Conservation (phyloP, 805 yeast genomes). For the Nakazawaea ishiwadae region DNA sequence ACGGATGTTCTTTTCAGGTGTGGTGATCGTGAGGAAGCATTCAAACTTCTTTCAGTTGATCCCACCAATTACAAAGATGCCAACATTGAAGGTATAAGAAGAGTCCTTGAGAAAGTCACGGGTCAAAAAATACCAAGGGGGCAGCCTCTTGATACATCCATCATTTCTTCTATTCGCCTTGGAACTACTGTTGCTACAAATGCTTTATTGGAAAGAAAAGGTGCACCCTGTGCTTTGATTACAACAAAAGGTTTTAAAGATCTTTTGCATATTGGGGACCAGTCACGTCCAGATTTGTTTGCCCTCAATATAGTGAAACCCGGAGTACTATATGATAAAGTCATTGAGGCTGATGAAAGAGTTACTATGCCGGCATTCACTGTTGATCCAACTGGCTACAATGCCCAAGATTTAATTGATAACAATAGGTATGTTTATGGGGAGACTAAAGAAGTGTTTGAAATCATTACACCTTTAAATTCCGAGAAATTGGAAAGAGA, state of each 20-base stretch:
- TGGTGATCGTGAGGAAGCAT: conserved; percentile 34
- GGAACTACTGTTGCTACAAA: conserved; percentile 44
- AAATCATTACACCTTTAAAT: conserved; percentile 26
- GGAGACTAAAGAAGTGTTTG: conserved; percentile 28
- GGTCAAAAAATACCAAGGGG: conserved; percentile 23
- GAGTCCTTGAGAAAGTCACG: conserved; percentile 29
- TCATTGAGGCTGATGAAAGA: conserved; percentile 39
- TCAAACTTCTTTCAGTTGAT: conserved; percentile 37
- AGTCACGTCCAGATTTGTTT: conserved; percentile 40
- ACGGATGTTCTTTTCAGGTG: conserved; percentile 39
- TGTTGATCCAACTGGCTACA: conserved; percentile 37
- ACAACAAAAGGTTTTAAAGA: conserved; percentile 43
- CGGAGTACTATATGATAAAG: conserved; percentile 34
- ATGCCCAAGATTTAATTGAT: conserved; percentile 23
- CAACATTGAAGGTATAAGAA: conserved; percentile 40
- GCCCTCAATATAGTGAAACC: conserved; percentile 38
- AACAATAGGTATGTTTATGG: conserved; percentile 24
- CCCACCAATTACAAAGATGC: conserved; percentile 37
- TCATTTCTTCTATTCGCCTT: conserved; percentile 32
- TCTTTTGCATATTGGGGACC: conserved; percentile 39
- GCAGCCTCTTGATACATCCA: conserved; percentile 23
- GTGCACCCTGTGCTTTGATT: conserved; percentile 35
- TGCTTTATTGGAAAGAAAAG: conserved; percentile 41
- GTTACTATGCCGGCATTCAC: conserved; percentile 34
- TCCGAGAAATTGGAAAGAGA: conserved; percentile 18